These are phyloP conservation scores for Delonix regia DNA, from an alignment of 306 rosid genomes.

Conservation along the genomic window DNA sequence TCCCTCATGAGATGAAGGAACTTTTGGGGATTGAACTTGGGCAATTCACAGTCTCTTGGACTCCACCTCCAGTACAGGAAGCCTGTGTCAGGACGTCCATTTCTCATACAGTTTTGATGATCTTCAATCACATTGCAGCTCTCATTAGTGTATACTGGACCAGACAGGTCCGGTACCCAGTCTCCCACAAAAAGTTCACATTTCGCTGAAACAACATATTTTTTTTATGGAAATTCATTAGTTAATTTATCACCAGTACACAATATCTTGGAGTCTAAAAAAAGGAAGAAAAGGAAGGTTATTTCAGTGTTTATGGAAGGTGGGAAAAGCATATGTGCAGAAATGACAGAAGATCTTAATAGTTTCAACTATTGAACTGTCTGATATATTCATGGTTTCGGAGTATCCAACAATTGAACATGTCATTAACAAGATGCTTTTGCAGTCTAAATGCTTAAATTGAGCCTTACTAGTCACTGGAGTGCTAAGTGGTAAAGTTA, in stretches of 20 bases:
- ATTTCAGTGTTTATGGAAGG: too few relatives aligned
- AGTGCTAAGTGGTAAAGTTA: not conserved
- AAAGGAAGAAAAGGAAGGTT: too few relatives aligned
- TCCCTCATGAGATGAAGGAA: constrained; percentile 72
- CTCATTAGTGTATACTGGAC: not conserved
- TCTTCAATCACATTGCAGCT: constrained; percentile 42
- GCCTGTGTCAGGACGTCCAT: constrained; percentile 78
- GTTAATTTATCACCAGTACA: too few relatives aligned
- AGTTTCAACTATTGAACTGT: too few relatives aligned
- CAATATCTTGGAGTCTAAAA: too few relatives aligned
- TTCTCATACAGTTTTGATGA: constrained; percentile 83
- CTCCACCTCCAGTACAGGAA: constrained; percentile 85
- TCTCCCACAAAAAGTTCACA: not conserved
- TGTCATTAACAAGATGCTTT: not conserved
- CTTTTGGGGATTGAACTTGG: constrained; percentile 58
- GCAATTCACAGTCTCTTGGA: constrained; percentile 67
- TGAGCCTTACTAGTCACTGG: not conserved
- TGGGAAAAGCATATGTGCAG: too few relatives aligned
- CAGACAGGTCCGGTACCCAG: not conserved
- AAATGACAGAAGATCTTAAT: too few relatives aligned
- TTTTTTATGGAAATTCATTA: not conserved
- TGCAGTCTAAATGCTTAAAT: not conserved
- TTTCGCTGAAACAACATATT: not conserved
- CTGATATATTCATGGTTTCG: too few relatives aligned
- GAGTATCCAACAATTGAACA: too few relatives aligned